Evolutionary conservation across 176 grass and related monocot species (phyloP).

Genomic region (Alloteropsis semialata): DNA sequence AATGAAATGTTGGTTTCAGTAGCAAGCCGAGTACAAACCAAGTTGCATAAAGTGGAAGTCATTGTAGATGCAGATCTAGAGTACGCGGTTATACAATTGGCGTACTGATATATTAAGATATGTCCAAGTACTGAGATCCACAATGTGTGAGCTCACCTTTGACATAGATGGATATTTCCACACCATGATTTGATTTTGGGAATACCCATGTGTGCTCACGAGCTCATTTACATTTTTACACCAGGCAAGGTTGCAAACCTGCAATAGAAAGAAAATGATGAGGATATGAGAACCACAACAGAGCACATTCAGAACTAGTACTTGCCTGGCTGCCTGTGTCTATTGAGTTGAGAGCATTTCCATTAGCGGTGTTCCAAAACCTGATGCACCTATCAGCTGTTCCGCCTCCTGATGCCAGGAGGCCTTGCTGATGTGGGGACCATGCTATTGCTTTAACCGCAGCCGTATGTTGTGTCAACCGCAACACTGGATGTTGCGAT

Average conservation of each 20-base stretch:
- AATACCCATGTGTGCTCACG: constrained; percentile 97
- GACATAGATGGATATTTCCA: constrained; percentile 97
- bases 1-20: not conserved
- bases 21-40: not conserved
- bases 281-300: not conserved
- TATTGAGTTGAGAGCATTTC: constrained; percentile 80
- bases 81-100: not conserved
- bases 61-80: not conserved
- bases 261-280: not conserved
- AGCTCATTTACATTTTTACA: constrained; percentile 95
- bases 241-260: constrained; percentile 98
- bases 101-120: not conserved
- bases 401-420: constrained; percentile 91
- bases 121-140: not conserved
- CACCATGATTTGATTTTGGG: constrained; percentile 99
- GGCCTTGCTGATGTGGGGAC: constrained; percentile 92
- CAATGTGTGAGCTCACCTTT: constrained; percentile 49
- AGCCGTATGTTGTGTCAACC: constrained; percentile 88
- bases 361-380: constrained; percentile 94
- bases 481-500: constrained; percentile 72
- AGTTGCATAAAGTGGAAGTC: not conserved
- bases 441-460: constrained; percentile 95
- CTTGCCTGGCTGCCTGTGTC: constrained; percentile 94
- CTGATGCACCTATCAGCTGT: constrained; percentile 90
- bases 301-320: constrained; percentile 1